A percentile compares a stretch with the other conserved stretches of the same genome.
Conservation (phyloP, 352 stramenopile species). For the Phytopythium ostracodes region DNA sequence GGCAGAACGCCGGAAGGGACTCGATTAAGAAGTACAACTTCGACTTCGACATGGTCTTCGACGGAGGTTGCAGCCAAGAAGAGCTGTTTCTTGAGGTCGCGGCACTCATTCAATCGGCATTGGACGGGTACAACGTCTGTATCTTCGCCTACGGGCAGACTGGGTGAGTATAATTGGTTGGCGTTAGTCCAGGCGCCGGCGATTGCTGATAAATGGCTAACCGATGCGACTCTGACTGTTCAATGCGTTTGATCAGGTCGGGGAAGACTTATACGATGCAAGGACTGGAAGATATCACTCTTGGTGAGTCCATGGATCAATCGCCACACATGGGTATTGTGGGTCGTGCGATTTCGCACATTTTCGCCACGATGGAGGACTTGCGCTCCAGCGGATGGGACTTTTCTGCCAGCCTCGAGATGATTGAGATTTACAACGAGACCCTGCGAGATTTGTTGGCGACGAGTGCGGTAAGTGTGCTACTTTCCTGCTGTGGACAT, state of each 20-base stretch:
- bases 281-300: constrained; percentile 36
- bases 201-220: not conserved
- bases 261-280: constrained; percentile 90
- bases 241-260: constrained; percentile 30
- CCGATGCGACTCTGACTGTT: not conserved
- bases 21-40: constrained; percentile 90
- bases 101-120: constrained; percentile 90
- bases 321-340: constrained; percentile 77
- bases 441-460: constrained; percentile 92
- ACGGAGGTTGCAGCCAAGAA: constrained; percentile 90
- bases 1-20: constrained; percentile 42
- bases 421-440: constrained; percentile 99
- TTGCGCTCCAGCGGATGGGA: constrained; percentile 64
- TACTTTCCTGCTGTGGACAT: too few species aligned
- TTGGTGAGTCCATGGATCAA: constrained; percentile 29
- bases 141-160: constrained; percentile 94
- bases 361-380: constrained; percentile 66
- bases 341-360: constrained; percentile 68
- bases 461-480: constrained; percentile 33
- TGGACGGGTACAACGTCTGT: constrained; percentile 96
- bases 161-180: constrained; percentile 29
- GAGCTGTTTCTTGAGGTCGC: constrained; percentile 96
- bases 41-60: constrained; percentile 97
- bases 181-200: too few species aligned
- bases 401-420: constrained; percentile 69